Conservation (phyloP, 176 grass and related monocot genomes). For the Carex cristatella region DNA sequence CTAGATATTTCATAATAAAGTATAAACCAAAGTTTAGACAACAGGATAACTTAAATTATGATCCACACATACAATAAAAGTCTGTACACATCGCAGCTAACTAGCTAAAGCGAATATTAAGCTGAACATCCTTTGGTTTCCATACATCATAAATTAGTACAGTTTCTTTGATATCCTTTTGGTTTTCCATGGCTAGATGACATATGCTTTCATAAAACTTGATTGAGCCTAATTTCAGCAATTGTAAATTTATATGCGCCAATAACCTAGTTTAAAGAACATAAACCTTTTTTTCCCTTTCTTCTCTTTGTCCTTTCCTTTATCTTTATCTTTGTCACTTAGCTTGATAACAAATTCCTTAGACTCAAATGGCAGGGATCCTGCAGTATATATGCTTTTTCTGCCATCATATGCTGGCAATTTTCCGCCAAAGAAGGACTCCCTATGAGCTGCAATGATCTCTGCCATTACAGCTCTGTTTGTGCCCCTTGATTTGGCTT, state of each 20-base stretch:
- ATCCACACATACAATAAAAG: background rate
- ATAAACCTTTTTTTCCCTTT: slow-evolving; percentile 40
- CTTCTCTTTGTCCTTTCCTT: slow-evolving; percentile 20
- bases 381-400: slow-evolving; percentile 84
- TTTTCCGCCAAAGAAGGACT: slow-evolving; percentile 45
- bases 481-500: slow-evolving; percentile 50
- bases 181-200: background rate
- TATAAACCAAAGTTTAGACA: background rate
- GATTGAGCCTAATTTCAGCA: background rate
- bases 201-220: background rate
- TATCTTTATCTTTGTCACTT: slow-evolving; percentile 33
- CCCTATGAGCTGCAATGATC: slow-evolving; percentile 44
- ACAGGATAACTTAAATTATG: background rate
- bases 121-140: background rate
- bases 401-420: slow-evolving; percentile 72
- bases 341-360: slow-evolving; percentile 60
- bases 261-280: background rate
- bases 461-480: slow-evolving; percentile 64
- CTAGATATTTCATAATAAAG: slow-evolving; percentile 16
- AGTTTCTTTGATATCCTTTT: background rate
- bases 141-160: background rate
- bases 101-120: no score
- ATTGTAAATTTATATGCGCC: background rate
- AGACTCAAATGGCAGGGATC: slow-evolving; percentile 64
- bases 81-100: background rate